Percentiles rank a stretch among this genome's conserved stretches.
Conservation (phyloP, 139 green algal genomes). For the Tetradesmus obliquus region DNA sequence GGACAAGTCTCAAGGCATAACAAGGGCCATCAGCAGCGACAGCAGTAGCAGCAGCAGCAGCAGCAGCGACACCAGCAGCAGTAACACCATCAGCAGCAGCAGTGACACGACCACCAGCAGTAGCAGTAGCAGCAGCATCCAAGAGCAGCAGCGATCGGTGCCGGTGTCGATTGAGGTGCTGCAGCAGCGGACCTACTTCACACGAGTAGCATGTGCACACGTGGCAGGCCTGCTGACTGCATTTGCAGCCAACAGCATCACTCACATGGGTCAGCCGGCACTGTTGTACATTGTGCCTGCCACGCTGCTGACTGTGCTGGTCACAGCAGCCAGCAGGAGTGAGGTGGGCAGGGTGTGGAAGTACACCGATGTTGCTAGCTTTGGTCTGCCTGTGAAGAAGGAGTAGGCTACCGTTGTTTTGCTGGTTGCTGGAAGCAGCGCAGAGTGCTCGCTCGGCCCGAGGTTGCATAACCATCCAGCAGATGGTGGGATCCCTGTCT, state of each 20-base stretch:
- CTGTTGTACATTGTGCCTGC: constrained; percentile 86
- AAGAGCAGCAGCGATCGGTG: constrained; percentile 24
- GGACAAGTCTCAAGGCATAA: constrained; percentile 41
- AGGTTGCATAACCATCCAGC: no score
- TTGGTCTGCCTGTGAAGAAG: constrained; percentile 17
- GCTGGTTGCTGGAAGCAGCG: no score
- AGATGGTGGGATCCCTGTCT: no score
- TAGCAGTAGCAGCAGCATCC: constrained; percentile 40
- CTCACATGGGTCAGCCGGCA: constrained; percentile 84
- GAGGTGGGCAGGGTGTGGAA: constrained; percentile 70
- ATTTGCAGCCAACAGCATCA: constrained; percentile 88
- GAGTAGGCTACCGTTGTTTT: background rate
- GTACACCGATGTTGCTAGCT: constrained; percentile 73
- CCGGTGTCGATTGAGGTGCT: constrained; percentile 73
- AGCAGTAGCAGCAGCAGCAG: constrained; percentile 42
- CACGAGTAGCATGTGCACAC: constrained; percentile 75
- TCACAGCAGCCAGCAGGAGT: constrained; percentile 52
- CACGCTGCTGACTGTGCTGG: constrained; percentile 63
- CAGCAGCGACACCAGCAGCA: constrained; percentile 36
- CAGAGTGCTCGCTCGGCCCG: no score
- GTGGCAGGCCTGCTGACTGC: constrained; percentile 77
- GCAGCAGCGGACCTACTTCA: constrained; percentile 82
- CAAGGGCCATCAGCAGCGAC: background rate
- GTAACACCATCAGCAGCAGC: constrained; percentile 8
- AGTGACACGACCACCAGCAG: background rate